These are phyloP conservation scores for Citrus glauca DNA, from an alignment of 345 rosid genomes.

Conservation along the genomic window DNA sequence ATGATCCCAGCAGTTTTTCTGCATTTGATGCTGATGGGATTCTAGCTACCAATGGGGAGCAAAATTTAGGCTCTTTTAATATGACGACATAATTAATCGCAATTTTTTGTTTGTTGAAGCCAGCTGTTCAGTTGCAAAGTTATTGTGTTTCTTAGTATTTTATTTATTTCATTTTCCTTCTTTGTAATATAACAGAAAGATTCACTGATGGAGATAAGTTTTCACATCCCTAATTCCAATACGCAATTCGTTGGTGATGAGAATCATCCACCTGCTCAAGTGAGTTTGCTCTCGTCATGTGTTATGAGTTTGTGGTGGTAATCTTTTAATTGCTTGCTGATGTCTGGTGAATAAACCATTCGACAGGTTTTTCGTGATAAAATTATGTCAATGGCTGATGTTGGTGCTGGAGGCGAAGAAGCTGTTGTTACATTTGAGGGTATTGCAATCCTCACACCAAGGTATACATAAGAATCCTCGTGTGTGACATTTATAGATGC, in stretches of 20 bases:
- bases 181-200: conserved; percentile 60
- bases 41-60: background rate
- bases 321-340: background rate
- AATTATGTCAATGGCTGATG: conserved; percentile 81
- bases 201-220: conserved; percentile 93
- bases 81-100: background rate
- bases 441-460: conserved; percentile 90
- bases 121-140: background rate
- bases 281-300: conserved; percentile 22
- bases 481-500: background rate
- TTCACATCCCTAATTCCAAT: conserved; percentile 83
- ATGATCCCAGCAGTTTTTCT: background rate
- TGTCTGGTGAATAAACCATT: conserved; percentile 6
- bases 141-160: background rate
- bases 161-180: background rate
- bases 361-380: conserved; percentile 73
- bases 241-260: conserved; percentile 95
- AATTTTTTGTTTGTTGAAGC: background rate
- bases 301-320: background rate
- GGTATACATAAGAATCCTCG: conserved; percentile 39
- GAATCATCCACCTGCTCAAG: conserved; percentile 84
- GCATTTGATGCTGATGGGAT: background rate
- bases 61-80: background rate
- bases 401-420: conserved; percentile 83
- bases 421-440: conserved; percentile 92